Base-by-base conservation (phyloP, 2,329 filamentous ascomycete genomes). In the Hypoxylon sp. region DNA sequence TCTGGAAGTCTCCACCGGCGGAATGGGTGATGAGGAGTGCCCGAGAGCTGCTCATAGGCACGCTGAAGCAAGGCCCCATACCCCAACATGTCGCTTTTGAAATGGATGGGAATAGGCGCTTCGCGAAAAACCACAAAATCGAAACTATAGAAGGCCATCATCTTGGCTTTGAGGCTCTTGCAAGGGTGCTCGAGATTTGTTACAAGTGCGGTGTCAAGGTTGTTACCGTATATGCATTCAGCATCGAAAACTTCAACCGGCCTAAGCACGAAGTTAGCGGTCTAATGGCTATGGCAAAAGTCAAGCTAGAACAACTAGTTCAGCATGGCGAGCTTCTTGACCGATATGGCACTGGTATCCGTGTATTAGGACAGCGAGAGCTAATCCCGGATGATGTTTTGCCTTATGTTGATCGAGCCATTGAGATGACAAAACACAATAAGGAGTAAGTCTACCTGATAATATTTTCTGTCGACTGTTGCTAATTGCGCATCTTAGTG, bases 61-160 rank as follows among this genome's bases (percentile, higher is more conserved):
- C 94, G 52, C 82, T 98, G 57, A 90, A 90, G 75, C 95, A 97
- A 80, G 96, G 96, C 0, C 93, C 94, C 1, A 91, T 99, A 59
- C 96, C 96, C 8, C 90, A 93, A 75, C 96, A 99, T 87, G 88
- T 99, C 65, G 96, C 96, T n/a, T 99, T 99, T 76, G 95, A 97
- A 73, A 99, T 99, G 96, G 96, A 99, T 78, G 96, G 96, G 60
- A 99, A 99, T 81, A 85, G 96, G 74, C 91, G 96, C 47, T 99
- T 96, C 82, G 96, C 96, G 12, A 87, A 92, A 67, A 91, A 86
- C 68, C 93, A 96, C 81, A 90, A 95, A 70, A 97, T 99, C 77
- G 96, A 99, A 82, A 97, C 94, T 0, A 90, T 98, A 32, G 95
- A 99, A 80, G 96, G 96, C 23, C 96, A 99, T 78, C 94, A 97